These are phyloP conservation scores for Torulaspora maleeae DNA, from an alignment of 805 yeast genomes.

Conservation along the genomic window DNA sequence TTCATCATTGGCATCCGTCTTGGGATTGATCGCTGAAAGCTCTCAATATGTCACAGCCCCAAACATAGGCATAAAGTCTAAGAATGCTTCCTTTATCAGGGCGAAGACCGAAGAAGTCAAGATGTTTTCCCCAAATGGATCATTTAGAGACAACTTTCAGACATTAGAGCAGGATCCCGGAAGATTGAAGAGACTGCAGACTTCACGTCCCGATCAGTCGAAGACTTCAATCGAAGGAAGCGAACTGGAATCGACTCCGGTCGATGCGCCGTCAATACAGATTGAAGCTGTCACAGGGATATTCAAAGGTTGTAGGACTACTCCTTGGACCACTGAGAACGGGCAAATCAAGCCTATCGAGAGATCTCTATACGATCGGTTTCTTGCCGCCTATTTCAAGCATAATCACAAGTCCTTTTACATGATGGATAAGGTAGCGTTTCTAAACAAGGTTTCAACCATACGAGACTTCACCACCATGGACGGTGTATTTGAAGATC, in stretches of 20 bases:
- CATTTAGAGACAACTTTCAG: neutral
- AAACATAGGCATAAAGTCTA: neutral
- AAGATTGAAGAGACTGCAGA: slow-evolving; percentile 3
- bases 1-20: slow-evolving; percentile 18
- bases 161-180: neutral
- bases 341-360: slow-evolving; percentile 31
- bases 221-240: slow-evolving; percentile 13
- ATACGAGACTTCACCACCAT: slow-evolving; percentile 33
- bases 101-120: neutral
- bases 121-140: neutral
- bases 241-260: slow-evolving; percentile 26
- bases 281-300: slow-evolving; percentile 30
- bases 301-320: slow-evolving; percentile 31
- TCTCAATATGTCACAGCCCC: slow-evolving; percentile 2
- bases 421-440: slow-evolving; percentile 39
- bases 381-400: slow-evolving; percentile 43
- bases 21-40: slow-evolving; percentile 10
- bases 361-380: slow-evolving; percentile 34
- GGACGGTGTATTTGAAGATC: slow-evolving; percentile 22
- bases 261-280: slow-evolving; percentile 30
- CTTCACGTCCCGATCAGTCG: slow-evolving; percentile 7
- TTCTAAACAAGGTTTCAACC: slow-evolving; percentile 33
- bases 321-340: slow-evolving; percentile 27
- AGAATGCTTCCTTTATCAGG: neutral
- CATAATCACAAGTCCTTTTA: slow-evolving; percentile 45